These are phyloP conservation scores for Aspergillus ostianus DNA, from an alignment of 495 filamentous ascomycete genomes.

Conservation along the genomic window DNA sequence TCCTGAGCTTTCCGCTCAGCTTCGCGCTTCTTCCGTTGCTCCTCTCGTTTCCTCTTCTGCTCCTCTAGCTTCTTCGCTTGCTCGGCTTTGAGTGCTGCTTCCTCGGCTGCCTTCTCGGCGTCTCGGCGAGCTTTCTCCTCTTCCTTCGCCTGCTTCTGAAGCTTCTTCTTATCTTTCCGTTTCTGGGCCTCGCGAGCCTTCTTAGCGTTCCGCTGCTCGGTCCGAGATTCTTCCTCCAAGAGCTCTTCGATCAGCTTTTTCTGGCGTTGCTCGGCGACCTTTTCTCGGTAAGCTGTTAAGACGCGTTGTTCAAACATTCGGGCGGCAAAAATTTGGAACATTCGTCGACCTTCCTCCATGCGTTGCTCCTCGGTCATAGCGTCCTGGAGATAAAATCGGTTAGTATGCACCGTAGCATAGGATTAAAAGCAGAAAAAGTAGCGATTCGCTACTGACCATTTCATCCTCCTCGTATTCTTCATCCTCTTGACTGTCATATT, in stretches of 20 bases:
- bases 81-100: slow-evolving; percentile 69
- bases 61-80: slow-evolving; percentile 83
- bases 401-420: slow-evolving; percentile 16
- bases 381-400: slow-evolving; percentile 58
- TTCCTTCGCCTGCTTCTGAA: slow-evolving; percentile 81
- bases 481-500: slow-evolving; percentile 85
- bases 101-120: slow-evolving; percentile 88
- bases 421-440: slow-evolving; percentile 3
- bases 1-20: slow-evolving; percentile 88
- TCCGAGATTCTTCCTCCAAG: slow-evolving; percentile 73
- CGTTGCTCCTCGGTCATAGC: slow-evolving; percentile 97
- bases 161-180: slow-evolving; percentile 83
- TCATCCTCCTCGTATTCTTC: slow-evolving; percentile 85
- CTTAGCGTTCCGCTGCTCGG: slow-evolving; percentile 80
- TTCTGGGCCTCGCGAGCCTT: slow-evolving; percentile 91
- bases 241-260: slow-evolving; percentile 89
- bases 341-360: slow-evolving; percentile 96
- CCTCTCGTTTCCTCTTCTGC: slow-evolving; percentile 74
- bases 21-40: slow-evolving; percentile 88
- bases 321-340: slow-evolving; percentile 99
- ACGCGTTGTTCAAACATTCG: slow-evolving; percentile 99
- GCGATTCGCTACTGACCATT: slow-evolving; percentile 52
- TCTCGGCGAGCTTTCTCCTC: slow-evolving; percentile 86
- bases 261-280: slow-evolving; percentile 89
- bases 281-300: slow-evolving; percentile 94